Evolutionary conservation across 768 basidiomycete species (phyloP).

Genomic region (Kwoniella heveanensis): DNA sequence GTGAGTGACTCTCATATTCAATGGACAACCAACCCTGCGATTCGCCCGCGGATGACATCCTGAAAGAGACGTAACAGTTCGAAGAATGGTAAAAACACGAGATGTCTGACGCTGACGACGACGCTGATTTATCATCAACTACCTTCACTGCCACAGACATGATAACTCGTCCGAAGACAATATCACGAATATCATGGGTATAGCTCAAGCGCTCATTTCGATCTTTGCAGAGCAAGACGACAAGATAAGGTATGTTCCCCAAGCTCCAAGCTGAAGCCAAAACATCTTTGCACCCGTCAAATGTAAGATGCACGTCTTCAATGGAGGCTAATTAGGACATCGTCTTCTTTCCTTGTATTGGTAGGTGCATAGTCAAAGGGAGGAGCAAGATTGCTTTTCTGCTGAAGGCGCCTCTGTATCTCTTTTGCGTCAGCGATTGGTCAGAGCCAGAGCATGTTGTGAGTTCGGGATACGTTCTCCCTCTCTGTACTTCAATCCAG

Average conservation of each 20-base stretch:
- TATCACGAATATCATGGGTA: slow-evolving; percentile 77
- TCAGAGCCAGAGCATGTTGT: slow-evolving; percentile 96
- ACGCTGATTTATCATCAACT: no score
- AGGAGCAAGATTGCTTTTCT: slow-evolving; percentile 81
- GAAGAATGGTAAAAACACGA: no score
- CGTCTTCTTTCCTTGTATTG: no score
- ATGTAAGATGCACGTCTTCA: no score
- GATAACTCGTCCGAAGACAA: slow-evolving; percentile 63
- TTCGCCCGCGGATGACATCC: no score
- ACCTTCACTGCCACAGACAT: slow-evolving; percentile 55
- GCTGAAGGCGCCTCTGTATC: slow-evolving; percentile 83
- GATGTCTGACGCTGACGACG: no score
- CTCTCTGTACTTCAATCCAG: slow-evolving; percentile 36
- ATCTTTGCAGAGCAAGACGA: slow-evolving; percentile 93
- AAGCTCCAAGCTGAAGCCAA: no score
- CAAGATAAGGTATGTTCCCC: slow-evolving; percentile 58
- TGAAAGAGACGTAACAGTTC: no score
- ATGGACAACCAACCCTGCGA: no score
- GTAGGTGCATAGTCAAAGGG: slow-evolving; percentile 77
- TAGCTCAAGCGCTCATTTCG: slow-evolving; percentile 93
- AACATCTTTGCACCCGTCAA: no score
- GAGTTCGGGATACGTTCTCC: slow-evolving; percentile 52
- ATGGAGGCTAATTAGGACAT: no score
- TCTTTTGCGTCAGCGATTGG: slow-evolving; percentile 87
- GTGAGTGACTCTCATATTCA: no score